These are phyloP conservation scores for Rhizopus stolonifer DNA, from an alignment of 371 early-diverging fungal species.

Conservation along the genomic window DNA sequence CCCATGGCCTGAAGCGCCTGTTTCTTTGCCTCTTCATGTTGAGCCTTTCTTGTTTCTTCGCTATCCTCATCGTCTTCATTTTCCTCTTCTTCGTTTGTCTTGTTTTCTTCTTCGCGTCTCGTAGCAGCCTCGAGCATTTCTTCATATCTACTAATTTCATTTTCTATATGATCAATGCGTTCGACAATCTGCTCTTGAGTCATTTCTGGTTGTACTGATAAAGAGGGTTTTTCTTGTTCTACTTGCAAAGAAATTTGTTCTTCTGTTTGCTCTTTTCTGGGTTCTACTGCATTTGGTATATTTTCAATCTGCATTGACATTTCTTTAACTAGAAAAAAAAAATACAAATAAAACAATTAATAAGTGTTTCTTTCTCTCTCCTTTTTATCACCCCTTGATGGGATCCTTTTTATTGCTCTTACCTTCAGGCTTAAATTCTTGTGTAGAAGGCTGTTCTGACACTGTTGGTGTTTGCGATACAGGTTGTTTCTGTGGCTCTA, in stretches of 20 bases:
- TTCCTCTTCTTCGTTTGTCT: constrained; percentile 12
- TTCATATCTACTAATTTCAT: constrained; percentile 47
- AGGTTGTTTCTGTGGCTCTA: neutral
- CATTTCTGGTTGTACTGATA: constrained; percentile 6
- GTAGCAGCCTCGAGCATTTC: constrained; percentile 37
- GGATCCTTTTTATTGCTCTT: too few species aligned
- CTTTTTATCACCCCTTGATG: too few species aligned
- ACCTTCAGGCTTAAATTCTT: neutral
- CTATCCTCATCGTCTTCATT: constrained; percentile 24
- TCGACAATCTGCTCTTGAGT: constrained; percentile 53
- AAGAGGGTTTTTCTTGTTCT: neutral
- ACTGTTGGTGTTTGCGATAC: neutral
- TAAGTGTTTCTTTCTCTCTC: neutral
- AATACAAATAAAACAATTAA: neutral
- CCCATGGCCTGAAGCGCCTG: constrained; percentile 46
- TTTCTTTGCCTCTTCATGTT: constrained; percentile 37
- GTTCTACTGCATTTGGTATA: neutral
- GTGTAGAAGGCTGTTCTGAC: neutral
- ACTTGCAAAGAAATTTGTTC: neutral
- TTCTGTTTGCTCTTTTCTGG: neutral
- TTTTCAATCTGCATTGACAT: neutral
- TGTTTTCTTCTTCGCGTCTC: constrained; percentile 18
- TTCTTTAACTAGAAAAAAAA: neutral
- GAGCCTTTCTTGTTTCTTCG: constrained; percentile 18
- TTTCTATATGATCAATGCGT: constrained; percentile 53